A percentile compares a stretch with the other conserved stretches of the same genome.
phyloP scores from a whole-genome alignment of 2,329 filamentous ascomycete species.

The Geosmithia putterillii region DNA sequence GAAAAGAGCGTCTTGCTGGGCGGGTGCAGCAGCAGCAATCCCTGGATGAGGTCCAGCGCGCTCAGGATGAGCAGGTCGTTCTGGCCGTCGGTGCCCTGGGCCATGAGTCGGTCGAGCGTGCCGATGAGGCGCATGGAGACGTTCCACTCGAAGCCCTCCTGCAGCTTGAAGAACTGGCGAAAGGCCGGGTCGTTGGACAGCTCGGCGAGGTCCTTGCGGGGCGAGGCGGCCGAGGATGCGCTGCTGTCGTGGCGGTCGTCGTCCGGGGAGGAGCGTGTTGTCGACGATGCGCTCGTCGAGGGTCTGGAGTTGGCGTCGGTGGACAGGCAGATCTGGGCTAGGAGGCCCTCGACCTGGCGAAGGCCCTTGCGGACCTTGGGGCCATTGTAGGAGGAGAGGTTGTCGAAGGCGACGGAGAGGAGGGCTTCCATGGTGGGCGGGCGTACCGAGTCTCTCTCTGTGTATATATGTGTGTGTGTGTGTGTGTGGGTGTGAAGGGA shows the following conservation, averaged over 20 bases:
- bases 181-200: constrained; percentile 78
- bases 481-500: background rate
- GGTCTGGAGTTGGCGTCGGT: background rate
- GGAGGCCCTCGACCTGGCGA: constrained; percentile 83
- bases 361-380: constrained; percentile 87
- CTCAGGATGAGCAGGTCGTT: constrained; percentile 84
- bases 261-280: too few species aligned
- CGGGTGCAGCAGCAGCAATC: constrained; percentile 76
- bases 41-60: constrained; percentile 81
- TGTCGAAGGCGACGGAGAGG: constrained; percentile 88
- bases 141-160: constrained; percentile 98
- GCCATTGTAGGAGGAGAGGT: constrained; percentile 84
- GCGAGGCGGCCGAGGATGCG: constrained; percentile 16
- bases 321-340: constrained; percentile 88
- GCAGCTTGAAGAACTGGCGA: constrained; percentile 88
- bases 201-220: constrained; percentile 52
- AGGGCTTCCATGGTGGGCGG: constrained; percentile 66
- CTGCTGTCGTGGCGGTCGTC: constrained; percentile 25
- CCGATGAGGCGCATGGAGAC: constrained; percentile 76
- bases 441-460: too few species aligned
- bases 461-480: too few species aligned
- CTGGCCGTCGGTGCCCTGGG: constrained; percentile 67
- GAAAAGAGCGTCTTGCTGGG: constrained; percentile 80
- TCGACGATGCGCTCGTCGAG: background rate
- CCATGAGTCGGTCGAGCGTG: constrained; percentile 76